Conservation (phyloP, 495 filamentous ascomycete species). For the Tuber melanosporum region DNA sequence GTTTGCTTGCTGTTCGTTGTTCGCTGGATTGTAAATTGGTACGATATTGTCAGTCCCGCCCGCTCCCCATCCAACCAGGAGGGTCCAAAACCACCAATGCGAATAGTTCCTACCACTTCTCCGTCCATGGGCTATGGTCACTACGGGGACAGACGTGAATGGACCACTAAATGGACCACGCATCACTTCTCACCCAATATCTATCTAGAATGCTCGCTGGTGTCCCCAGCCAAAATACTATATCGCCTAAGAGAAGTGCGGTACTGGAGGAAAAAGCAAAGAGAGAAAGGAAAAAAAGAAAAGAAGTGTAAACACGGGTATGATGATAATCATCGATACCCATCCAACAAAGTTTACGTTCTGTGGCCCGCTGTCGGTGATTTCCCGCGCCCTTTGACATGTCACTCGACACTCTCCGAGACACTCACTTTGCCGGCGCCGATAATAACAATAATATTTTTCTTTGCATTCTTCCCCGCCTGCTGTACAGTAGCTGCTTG, state of each 20-base stretch:
- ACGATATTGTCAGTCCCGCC: background rate
- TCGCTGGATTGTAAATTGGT: background rate
- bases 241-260: background rate
- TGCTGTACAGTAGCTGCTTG: background rate
- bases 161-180: background rate
- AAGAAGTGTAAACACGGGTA: background rate
- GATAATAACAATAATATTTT: background rate
- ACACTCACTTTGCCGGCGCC: background rate
- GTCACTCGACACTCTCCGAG: background rate
- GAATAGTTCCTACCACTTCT: background rate
- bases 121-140: background rate
- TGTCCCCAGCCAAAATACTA: background rate
- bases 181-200: background rate
- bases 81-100: background rate
- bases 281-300: background rate
- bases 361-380: background rate
- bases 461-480: background rate
- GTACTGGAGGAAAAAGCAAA: background rate
- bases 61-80: too few relatives aligned
- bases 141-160: background rate
- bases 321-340: background rate
- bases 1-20: conserved; percentile 1
- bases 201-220: background rate
- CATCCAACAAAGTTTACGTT: background rate
- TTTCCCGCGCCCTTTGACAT: background rate